A percentile compares a stretch with the other conserved stretches of the same genome.
Evolutionary conservation across 2,329 filamentous ascomycete species (phyloP).

Genomic region (Chaetomium strumarium): DNA sequence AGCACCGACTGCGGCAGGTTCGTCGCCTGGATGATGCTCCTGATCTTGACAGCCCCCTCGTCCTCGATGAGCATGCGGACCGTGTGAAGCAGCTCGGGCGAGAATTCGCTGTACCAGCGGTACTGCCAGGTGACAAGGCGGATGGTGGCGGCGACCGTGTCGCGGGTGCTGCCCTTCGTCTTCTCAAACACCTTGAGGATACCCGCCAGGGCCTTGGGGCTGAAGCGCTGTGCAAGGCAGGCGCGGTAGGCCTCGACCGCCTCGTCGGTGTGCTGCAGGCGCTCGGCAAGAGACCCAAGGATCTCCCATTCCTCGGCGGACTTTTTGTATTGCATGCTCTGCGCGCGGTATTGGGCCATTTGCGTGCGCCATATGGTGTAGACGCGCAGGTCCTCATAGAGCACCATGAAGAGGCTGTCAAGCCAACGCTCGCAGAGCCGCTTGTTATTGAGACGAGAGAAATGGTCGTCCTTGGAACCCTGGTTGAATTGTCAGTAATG

Average conservation of each 20-base stretch:
- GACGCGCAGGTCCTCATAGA: constrained; percentile 95
- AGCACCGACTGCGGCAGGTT: constrained; percentile 88
- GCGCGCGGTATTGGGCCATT: constrained; percentile 89
- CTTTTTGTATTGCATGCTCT: constrained; percentile 94
- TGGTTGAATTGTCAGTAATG: constrained; percentile 28
- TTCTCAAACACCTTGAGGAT: constrained; percentile 75
- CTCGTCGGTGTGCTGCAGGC: constrained; percentile 86
- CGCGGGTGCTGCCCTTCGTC: constrained; percentile 64
- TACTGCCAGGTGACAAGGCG: constrained; percentile 96
- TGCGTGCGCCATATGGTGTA: constrained; percentile 99
- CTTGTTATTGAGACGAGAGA: constrained; percentile 94
- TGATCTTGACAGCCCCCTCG: constrained; percentile 93
- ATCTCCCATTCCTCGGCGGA: constrained; percentile 98
- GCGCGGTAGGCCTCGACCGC: constrained; percentile 88
- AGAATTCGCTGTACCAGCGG: constrained; percentile 99
- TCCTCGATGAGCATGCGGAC: constrained; percentile 94
- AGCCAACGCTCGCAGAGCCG: constrained; percentile 95
- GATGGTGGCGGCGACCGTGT: constrained; percentile 80
- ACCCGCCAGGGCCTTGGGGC: constrained; percentile 83
- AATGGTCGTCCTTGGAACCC: constrained; percentile 61
- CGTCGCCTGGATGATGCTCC: constrained; percentile 94
- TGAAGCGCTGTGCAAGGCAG: constrained; percentile 83
- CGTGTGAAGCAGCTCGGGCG: constrained; percentile 78
- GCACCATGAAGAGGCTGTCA: constrained; percentile 97
- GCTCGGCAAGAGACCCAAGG: constrained; percentile 83